Percentiles rank a stretch among this genome's conserved stretches.
Evolutionary conservation across 495 filamentous ascomycete species (phyloP).

Genomic region (Hypoxylon intermedium): DNA sequence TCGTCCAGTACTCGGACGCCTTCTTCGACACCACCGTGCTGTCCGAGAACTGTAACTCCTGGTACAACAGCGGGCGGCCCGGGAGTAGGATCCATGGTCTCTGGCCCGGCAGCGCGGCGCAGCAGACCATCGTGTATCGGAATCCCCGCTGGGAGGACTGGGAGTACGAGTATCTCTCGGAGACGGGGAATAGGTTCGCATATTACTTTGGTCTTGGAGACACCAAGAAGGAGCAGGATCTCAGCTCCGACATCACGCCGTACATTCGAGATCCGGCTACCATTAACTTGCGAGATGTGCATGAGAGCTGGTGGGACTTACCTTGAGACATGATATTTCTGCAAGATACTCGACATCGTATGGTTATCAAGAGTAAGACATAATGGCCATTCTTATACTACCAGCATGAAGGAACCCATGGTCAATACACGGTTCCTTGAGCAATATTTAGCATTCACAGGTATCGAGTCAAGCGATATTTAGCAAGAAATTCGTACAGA

Average conservation of each 20-base stretch:
- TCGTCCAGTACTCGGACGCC: conserved; percentile 65
- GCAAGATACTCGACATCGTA: no score
- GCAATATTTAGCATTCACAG: no score
- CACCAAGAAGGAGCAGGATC: conserved; percentile 50
- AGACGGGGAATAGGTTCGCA: conserved; percentile 50
- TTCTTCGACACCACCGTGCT: conserved; percentile 69
- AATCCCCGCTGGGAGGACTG: conserved; percentile 77
- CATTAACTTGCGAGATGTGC: conserved; percentile 48
- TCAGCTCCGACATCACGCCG: conserved; percentile 46
- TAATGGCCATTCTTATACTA: no score
- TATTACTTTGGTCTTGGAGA: conserved; percentile 57
- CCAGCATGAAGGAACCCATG: no score
- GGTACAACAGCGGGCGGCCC: conserved; percentile 70
- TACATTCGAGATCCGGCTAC: conserved; percentile 47
- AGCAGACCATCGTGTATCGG: conserved; percentile 61
- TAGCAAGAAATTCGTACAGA: no score
- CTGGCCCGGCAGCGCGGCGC: conserved; percentile 70
- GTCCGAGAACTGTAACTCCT: conserved; percentile 69
- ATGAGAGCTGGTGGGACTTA: conserved; percentile 54
- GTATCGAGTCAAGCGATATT: no score
- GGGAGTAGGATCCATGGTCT: conserved; percentile 66
- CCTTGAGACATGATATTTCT: no score
- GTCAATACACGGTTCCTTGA: no score
- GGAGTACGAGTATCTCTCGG: conserved; percentile 65
- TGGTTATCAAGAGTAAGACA: no score